These are phyloP conservation scores for Fusarium sp. DNA, from an alignment of 2,329 filamentous ascomycete genomes.

Conservation along the genomic window DNA sequence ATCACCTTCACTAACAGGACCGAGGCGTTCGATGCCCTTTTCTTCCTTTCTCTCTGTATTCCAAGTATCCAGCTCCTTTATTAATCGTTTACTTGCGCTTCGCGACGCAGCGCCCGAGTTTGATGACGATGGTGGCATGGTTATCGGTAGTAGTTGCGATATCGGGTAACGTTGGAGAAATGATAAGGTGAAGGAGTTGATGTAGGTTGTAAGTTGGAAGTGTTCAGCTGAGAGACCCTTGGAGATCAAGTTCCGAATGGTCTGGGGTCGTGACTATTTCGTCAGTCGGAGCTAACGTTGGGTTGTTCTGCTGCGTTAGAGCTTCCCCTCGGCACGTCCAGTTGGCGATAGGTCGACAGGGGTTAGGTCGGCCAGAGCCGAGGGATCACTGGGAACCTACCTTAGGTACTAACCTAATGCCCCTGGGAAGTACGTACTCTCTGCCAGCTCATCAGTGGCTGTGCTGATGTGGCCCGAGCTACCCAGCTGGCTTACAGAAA, in stretches of 20 bases:
- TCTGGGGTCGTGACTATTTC: conserved; percentile 35
- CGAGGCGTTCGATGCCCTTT: conserved; percentile 69
- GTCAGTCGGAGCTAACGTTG: conserved; percentile 30
- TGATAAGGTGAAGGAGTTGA: not conserved
- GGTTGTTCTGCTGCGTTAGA: conserved; percentile 8
- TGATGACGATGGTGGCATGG: conserved; percentile 38
- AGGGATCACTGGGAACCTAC: conserved; percentile 33
- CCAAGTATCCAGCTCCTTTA: conserved; percentile 70
- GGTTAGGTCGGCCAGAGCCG: conserved; percentile 45
- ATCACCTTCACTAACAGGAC: conserved; percentile 66
- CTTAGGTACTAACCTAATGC: too few relatives aligned
- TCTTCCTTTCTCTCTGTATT: conserved; percentile 62
- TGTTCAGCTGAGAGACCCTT: conserved; percentile 2
- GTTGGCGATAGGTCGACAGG: conserved; percentile 37
- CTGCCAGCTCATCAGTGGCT: conserved; percentile 24
- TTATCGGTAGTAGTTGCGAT: conserved; percentile 17
- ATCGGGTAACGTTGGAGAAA: conserved; percentile 1
- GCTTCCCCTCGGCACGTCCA: conserved; percentile 27
- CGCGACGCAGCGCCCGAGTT: conserved; percentile 50
- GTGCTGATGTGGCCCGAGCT: conserved; percentile 30
- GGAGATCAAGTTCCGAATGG: conserved; percentile 15
- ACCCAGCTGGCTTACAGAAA: not conserved
- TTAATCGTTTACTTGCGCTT: conserved; percentile 67
- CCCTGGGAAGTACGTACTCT: conserved; percentile 28
- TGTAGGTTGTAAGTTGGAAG: not conserved